These are phyloP conservation scores for Acanthamoeba triangularis DNA, from an alignment of 208 protist genomes.

Conservation along the genomic window DNA sequence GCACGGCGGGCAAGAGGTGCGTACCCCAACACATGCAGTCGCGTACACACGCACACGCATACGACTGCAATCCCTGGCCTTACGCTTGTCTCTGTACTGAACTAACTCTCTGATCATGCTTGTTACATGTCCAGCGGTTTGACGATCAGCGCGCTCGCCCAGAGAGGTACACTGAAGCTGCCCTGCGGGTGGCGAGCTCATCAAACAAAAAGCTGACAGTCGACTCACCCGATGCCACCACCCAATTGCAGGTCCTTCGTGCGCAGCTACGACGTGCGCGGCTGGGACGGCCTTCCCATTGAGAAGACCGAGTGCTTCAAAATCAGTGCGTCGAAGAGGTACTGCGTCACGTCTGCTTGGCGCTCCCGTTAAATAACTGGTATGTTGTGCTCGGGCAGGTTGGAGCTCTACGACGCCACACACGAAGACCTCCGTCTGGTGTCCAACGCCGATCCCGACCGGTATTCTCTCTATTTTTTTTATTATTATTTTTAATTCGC, in stretches of 20 bases:
- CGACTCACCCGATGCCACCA: not conserved
- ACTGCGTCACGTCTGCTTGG: not conserved
- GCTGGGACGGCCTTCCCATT: conserved; percentile 31
- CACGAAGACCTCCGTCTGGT: conserved; percentile 54
- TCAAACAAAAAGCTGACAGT: not conserved
- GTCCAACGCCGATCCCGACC: conserved; percentile 12
- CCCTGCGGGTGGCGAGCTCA: not conserved
- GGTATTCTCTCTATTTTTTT: no score
- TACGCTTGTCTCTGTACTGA: no score
- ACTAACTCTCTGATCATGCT: no score
- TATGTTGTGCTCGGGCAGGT: not conserved
- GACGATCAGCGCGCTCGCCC: not conserved
- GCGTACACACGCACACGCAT: not conserved
- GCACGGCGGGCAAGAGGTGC: not conserved
- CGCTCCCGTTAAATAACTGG: no score
- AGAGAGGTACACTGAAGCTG: not conserved
- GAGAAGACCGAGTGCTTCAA: conserved; percentile 68
- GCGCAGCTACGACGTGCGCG: conserved; percentile 22
- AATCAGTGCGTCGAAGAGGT: conserved; percentile 27
- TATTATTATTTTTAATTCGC: no score
- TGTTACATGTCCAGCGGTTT: not conserved
- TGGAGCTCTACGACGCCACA: conserved; percentile 32
- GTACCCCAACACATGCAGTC: not conserved
- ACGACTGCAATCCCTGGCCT: no score
- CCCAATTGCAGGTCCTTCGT: not conserved